Conservation (phyloP, 2,329 filamentous ascomycete species). For the Arthroderma sp. region DNA sequence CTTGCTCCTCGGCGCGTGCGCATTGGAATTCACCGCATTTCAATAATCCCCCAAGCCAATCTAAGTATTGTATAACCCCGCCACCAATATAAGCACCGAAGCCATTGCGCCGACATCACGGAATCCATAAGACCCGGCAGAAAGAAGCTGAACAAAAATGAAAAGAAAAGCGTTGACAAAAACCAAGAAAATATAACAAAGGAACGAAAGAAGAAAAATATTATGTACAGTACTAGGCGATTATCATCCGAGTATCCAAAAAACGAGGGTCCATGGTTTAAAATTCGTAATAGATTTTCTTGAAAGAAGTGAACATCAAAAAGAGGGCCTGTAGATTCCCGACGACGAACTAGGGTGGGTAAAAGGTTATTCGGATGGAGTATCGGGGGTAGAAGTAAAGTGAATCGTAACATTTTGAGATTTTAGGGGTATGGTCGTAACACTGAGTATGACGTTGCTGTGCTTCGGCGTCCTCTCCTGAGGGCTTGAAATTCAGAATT, state of each 20-base stretch:
- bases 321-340: too few relatives aligned
- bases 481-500: background rate
- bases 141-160: background rate
- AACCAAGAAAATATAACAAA: background rate
- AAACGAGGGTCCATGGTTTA: too few relatives aligned
- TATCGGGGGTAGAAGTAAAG: too few relatives aligned
- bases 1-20: background rate
- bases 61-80: background rate
- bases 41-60: background rate
- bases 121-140: background rate
- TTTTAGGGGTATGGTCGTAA: too few relatives aligned
- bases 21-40: background rate
- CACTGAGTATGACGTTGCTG: too few relatives aligned
- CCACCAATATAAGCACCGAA: background rate
- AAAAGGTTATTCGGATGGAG: too few relatives aligned
- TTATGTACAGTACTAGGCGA: background rate
- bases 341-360: too few relatives aligned
- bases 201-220: background rate
- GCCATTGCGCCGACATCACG: background rate
- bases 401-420: too few relatives aligned
- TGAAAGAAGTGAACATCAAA: too few relatives aligned
- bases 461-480: too few relatives aligned
- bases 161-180: background rate
- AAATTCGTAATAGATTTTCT: too few relatives aligned
- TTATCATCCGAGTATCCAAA: too few relatives aligned